Conservation (phyloP, 2,329 filamentous ascomycete species). For the Claviceps sp. region DNA sequence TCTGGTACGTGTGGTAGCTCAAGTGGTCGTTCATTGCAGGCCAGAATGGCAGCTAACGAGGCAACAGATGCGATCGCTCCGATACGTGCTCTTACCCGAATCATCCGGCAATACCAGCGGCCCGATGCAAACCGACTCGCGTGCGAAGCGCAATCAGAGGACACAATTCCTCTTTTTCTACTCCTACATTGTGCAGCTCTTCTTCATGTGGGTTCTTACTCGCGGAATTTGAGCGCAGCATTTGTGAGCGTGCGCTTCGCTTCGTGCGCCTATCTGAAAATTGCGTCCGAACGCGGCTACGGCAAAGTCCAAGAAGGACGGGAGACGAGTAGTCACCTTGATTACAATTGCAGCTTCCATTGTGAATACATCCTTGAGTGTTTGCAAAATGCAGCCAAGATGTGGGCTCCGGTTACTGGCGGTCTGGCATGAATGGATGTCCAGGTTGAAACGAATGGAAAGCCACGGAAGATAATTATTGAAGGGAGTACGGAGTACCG, state of each 20-base stretch:
- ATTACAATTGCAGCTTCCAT: too few relatives aligned
- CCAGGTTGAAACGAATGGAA: too few relatives aligned
- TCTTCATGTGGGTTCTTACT: conserved; percentile 77
- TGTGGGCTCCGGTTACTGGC: too few relatives aligned
- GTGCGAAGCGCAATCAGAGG: conserved; percentile 72
- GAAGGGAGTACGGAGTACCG: too few relatives aligned
- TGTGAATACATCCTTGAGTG: too few relatives aligned
- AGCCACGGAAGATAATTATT: too few relatives aligned
- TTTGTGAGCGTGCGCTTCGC: not conserved
- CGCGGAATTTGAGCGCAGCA: conserved; percentile 20
- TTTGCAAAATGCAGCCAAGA: too few relatives aligned
- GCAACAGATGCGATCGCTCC: conserved; percentile 71
- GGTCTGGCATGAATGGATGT: too few relatives aligned
- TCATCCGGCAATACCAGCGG: conserved; percentile 51
- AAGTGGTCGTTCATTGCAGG: not conserved
- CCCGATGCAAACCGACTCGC: conserved; percentile 57
- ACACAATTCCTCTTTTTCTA: conserved; percentile 92
- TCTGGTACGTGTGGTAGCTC: conserved; percentile 46
- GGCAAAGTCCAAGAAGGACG: not conserved
- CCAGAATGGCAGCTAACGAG: not conserved
- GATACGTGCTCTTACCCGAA: conserved; percentile 90
- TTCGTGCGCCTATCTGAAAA: too few relatives aligned
- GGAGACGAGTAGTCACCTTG: not conserved
- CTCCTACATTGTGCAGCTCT: conserved; percentile 83
- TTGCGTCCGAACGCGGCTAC: not conserved